Evolutionary conservation across 108 stramenopile species (phyloP).

Genomic region (Seminavis robusta): DNA sequence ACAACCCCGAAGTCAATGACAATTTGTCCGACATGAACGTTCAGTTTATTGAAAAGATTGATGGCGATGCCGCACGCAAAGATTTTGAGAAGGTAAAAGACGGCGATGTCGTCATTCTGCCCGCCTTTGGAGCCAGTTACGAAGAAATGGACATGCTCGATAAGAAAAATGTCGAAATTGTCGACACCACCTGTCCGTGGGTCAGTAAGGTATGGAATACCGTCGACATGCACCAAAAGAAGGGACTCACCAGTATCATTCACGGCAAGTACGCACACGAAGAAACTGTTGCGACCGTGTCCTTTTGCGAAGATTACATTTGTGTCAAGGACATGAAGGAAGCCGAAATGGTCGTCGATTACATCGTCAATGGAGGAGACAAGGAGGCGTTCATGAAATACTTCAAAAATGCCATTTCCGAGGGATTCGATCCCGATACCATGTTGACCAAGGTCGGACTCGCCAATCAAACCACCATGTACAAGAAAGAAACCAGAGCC

Average conservation of each 20-base stretch:
- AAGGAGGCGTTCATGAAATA: constrained; percentile 85
- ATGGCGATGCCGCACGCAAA: constrained; percentile 60
- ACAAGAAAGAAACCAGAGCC: constrained; percentile 96
- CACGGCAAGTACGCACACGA: constrained; percentile 96
- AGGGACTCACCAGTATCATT: constrained; percentile 86
- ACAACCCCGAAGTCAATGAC: constrained; percentile 97
- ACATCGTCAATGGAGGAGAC: constrained; percentile 92
- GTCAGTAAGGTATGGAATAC: constrained; percentile 98
- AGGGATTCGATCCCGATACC: constrained; percentile 95
- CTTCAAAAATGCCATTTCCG: constrained; percentile 86
- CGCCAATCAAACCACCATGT: constrained; percentile 99
- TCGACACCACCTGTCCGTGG: constrained; percentile 99
- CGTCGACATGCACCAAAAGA: constrained; percentile 86
- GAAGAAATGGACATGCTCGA: constrained; percentile 89
- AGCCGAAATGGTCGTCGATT: constrained; percentile 92
- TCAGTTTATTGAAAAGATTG: constrained; percentile 85
- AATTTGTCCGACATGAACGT: constrained; percentile 85
- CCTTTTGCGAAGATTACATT: constrained; percentile 92
- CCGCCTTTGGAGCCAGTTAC: constrained; percentile 93
- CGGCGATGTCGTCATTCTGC: constrained; percentile 94
- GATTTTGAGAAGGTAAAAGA: constrained; percentile 74
- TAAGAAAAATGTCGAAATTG: constrained; percentile 87
- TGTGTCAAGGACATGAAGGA: constrained; percentile 95
- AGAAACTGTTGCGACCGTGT: constrained; percentile 92
- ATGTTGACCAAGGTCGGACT: constrained; percentile 90